Conservation (phyloP, 768 basidiomycete genomes). For the Serendipita indica region DNA sequence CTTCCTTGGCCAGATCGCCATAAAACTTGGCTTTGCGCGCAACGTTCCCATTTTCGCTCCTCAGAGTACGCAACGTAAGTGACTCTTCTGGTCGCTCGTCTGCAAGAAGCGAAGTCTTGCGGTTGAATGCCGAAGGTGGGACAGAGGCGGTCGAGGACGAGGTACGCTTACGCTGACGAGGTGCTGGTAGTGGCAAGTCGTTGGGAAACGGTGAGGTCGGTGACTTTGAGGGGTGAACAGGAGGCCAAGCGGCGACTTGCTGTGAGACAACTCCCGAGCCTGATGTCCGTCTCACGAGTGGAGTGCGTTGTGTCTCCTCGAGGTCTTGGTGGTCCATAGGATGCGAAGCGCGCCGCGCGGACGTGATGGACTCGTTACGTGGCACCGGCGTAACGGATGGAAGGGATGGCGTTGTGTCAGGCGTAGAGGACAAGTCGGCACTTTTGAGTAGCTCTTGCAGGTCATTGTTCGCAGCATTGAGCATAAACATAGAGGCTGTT, state of each 20-base stretch:
- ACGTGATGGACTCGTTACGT: too few relatives aligned
- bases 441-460: neutral
- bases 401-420: neutral
- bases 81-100: neutral
- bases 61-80: neutral
- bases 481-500: neutral
- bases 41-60: neutral
- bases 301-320: neutral
- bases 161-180: neutral
- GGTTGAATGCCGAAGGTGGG: neutral
- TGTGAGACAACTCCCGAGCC: neutral
- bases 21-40: neutral
- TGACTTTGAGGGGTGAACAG: neutral
- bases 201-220: neutral
- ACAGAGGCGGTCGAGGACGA: neutral
- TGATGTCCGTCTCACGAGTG: neutral
- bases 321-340: neutral
- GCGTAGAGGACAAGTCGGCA: neutral
- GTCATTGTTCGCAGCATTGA: neutral
- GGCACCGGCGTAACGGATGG: neutral
- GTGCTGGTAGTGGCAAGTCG: neutral
- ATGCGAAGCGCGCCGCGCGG: neutral
- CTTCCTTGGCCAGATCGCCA: neutral
- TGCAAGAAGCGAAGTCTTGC: neutral
- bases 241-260: slow-evolving; percentile 6